These are phyloP conservation scores for Ambrosiella cleistominuta DNA, from an alignment of 2,329 filamentous ascomycete species.

Conservation along the genomic window DNA sequence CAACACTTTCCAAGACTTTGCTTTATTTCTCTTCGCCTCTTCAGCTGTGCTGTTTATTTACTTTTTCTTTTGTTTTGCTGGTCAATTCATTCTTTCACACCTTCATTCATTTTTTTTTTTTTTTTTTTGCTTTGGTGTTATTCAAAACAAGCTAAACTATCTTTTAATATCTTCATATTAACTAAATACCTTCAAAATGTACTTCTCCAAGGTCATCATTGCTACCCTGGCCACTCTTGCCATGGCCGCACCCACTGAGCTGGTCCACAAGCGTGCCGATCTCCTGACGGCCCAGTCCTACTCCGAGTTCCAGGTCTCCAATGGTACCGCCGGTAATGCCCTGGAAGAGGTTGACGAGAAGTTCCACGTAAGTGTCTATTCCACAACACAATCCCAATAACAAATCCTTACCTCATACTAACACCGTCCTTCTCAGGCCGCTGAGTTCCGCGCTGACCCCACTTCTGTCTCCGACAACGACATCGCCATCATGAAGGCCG, in stretches of 20 bases:
- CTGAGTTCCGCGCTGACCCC: constrained; percentile 22
- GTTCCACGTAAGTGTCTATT: constrained; percentile 28
- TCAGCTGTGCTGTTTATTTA: constrained; percentile 12
- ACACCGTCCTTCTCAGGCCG: constrained; percentile 20
- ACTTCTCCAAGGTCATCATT: constrained; percentile 22
- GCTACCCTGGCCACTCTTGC: constrained; percentile 22
- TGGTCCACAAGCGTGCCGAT: constrained; percentile 16
- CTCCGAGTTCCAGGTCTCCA: constrained; percentile 30
- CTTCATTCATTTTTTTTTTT: constrained; percentile 1
- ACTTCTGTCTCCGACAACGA: constrained; percentile 29
- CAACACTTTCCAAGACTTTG: constrained; percentile 2
- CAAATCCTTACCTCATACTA: background rate
- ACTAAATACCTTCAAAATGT: constrained; percentile 19
- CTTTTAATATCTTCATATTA: constrained; percentile 3
- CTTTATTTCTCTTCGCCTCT: constrained; percentile 6
- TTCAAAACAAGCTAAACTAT: background rate
- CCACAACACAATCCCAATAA: background rate
- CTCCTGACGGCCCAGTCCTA: constrained; percentile 19
- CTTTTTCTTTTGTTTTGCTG: constrained; percentile 10
- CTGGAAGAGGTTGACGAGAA: constrained; percentile 34
- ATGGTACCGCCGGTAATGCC: constrained; percentile 33
- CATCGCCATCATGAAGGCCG: constrained; percentile 32
- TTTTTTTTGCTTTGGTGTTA: background rate
- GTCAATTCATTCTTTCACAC: constrained; percentile 8
- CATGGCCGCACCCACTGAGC: constrained; percentile 21